Base-by-base conservation (phyloP, 106 monocot genomes). In the Apostasia shenzhenica region DNA sequence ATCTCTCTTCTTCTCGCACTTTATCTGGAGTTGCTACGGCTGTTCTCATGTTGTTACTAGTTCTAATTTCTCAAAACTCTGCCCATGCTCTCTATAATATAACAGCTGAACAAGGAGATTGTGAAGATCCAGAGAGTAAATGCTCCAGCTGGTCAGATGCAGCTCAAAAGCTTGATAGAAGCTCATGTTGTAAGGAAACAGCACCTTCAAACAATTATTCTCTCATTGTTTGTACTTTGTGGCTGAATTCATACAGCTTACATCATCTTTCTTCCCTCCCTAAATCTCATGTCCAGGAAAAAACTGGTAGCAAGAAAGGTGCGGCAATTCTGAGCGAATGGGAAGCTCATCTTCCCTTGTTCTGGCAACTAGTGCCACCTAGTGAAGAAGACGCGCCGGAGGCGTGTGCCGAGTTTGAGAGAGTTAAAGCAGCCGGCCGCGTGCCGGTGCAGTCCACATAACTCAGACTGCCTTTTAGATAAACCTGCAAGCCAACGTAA, bases 121-220 rank as follows among this genome's bases (percentile, higher is more conserved):
- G 97, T 99, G 8, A 92, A 87, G 86, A 90, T 99, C 48, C 97
- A 99, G 74, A 92, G 97, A 83, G 93, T 99, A 58, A 90, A 90
- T 81, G 97, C 97, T 41, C 83, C 97, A 44, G 92, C 93, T 59
- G 97, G 97, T 11, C 97, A 99, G 77, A 87, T 99, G 97, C 97
- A 99, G 71, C 83, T 99, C 7, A 99, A 99, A 75, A 81, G 85
- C 77, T 73, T 99, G 85, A 99, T 99, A 71, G 92, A 99, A 76
- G 85, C 97, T 56, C 89, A 99, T 80, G 97, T 92, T 71, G 97
- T 99, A 85, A 90, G 95, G 68, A 67, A 47, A 41, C 61, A 26
- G 55, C 8, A 63, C 42, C 66, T 5, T 59, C 12, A 8, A n/a
- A 41, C 41, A 65, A 9, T 66, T 26, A 26, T 26, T 26, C 26